Evolutionary conservation across 345 rosid species (phyloP).

Genomic region (Eucalyptus sp.): DNA sequence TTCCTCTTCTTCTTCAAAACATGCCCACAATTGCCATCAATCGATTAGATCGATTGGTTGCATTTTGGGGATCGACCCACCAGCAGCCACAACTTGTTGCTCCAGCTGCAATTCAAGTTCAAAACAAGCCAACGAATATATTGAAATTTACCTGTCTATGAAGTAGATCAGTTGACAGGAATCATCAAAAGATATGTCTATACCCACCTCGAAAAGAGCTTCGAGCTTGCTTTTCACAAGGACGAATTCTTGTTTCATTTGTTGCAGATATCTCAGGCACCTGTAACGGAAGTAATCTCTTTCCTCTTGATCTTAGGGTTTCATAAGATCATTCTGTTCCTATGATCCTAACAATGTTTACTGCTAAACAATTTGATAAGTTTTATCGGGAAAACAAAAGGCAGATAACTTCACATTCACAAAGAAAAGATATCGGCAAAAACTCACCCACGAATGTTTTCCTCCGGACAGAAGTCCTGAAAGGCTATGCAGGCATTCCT

Average conservation of each 20-base stretch:
- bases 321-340: background rate
- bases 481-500: conserved; percentile 62
- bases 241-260: conserved; percentile 67
- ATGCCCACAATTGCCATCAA: background rate
- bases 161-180: background rate
- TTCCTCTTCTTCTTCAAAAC: background rate
- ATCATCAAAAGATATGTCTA: too few relatives aligned
- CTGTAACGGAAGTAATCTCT: conserved; percentile 14
- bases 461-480: conserved; percentile 63
- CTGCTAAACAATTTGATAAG: background rate
- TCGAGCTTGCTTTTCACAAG: conserved; percentile 73
- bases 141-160: background rate
- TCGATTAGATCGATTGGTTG: background rate
- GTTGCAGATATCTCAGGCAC: conserved; percentile 71
- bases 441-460: conserved; percentile 61
- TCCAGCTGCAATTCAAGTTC: conserved; percentile 78
- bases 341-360: background rate
- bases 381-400: background rate
- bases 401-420: background rate
- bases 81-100: conserved; percentile 80
- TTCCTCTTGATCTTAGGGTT: background rate
- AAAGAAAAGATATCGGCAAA: background rate
- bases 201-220: conserved; percentile 47
- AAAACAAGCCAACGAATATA: too few relatives aligned
- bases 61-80: conserved; percentile 50